Evolutionary conservation across 805 yeast genomes (phyloP), one percentile per base, ranked within the genome.

Genomic region (Spathaspora hagerdaliae): DNA sequence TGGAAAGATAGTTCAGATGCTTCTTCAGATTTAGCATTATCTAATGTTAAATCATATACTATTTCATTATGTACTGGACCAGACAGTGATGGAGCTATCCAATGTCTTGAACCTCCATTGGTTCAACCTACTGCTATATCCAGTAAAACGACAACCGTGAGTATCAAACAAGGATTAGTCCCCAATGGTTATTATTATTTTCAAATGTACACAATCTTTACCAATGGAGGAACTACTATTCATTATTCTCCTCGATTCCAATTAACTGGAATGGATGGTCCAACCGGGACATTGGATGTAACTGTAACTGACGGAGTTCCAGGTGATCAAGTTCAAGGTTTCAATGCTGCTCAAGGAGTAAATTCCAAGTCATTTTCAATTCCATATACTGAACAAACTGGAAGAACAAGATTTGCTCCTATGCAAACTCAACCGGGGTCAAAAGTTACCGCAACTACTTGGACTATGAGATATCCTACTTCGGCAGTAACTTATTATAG

Each of bases 381-480:
- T 6, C 77, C 95, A 2, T 92, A 91, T 67, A 77, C 87, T 2
- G 51, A 55, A 55, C 98, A 92, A 68, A 84, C 94, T 0, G 96
- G 96, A 29, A 64, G 54, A 15, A 79, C 87, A 8, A 78, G 91
- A 55, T 87, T 67, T 63, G 97, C 98, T 1, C 97, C 97, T 43
- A 88, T 90, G 96, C 97, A 91, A 67, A 61, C 73, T 48, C 96
- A 89, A 65, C 97, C 99, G 6, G 87, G 84, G 3, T 58, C 85
- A 1, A 68, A 67, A 8, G 78, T 89, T 26, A 86, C 96, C 0
- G 78, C 72, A 34, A 74, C 84, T 8, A 65, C 83, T 3, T 85
- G 91, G 83, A 61, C 84, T 9, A 75, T 82, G 53, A 72, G 80
- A 52, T 83, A 65, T 61, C 81, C 92, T 13, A 78, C 96, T 0